A percentile compares a stretch with the other conserved stretches of the same genome.
These are phyloP conservation scores for Capronia epimyces DNA, from an alignment of 2,329 filamentous ascomycete species.

Conservation along the genomic window DNA sequence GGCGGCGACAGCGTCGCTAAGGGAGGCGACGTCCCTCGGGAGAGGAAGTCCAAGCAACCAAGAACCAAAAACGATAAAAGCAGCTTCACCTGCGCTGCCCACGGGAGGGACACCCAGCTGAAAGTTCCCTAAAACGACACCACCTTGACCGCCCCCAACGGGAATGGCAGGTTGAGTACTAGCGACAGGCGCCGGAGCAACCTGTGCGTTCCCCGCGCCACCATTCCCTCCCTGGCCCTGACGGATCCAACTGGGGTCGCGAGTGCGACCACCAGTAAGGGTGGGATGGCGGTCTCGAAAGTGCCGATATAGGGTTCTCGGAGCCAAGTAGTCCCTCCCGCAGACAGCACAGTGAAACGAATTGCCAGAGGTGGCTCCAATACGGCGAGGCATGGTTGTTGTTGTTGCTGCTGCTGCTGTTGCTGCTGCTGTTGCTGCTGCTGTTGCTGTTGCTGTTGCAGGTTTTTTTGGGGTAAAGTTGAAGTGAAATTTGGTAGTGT, in stretches of 20 bases:
- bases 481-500: neutral
- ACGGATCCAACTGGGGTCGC: conserved; percentile 1
- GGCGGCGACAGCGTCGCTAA: neutral
- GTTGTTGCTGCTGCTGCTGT: neutral
- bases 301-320: conserved; percentile 8
- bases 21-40: too few relatives aligned
- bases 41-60: too few relatives aligned
- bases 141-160: neutral
- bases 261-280: neutral
- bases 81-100: neutral
- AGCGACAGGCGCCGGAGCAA: neutral
- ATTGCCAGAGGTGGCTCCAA: too few relatives aligned
- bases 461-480: neutral
- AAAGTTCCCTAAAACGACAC: neutral
- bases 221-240: neutral
- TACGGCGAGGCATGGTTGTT: too few relatives aligned
- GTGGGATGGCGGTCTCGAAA: conserved; percentile 5
- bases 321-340: neutral
- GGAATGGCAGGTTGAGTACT: neutral
- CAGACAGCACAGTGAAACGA: conserved; percentile 4
- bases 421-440: neutral
- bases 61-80: too few relatives aligned
- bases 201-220: neutral
- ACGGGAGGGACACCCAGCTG: neutral
- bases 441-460: neutral